Percentiles rank a stretch among this genome's conserved stretches.
phyloP scores from a whole-genome alignment of 2,329 filamentous ascomycete genomes.

The Monosporascus sp. region DNA sequence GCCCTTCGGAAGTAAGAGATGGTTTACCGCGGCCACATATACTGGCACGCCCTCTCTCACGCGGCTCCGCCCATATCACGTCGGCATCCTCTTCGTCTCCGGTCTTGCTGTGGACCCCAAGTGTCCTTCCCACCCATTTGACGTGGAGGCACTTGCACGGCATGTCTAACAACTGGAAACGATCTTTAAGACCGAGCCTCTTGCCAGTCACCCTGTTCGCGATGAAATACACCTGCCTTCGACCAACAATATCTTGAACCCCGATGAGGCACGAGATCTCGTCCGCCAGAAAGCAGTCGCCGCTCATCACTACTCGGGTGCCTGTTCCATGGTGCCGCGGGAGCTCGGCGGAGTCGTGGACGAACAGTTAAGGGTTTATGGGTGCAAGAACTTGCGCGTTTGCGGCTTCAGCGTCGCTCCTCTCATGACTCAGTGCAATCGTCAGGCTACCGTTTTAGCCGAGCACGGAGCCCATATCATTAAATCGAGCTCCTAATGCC shows the following conservation, averaged over 20 bases:
- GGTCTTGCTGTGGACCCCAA: background rate
- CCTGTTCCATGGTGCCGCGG: slow-evolving; percentile 9
- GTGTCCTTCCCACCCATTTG: slow-evolving; percentile 1
- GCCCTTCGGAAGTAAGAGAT: too few relatives aligned
- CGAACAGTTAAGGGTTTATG: slow-evolving; percentile 5
- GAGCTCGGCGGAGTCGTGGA: slow-evolving; percentile 12
- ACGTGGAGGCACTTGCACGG: slow-evolving; percentile 4
- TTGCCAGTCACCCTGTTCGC: background rate
- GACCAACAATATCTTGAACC: background rate
- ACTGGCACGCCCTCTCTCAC: slow-evolving; percentile 6
- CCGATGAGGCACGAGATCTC: background rate
- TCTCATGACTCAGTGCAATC: slow-evolving; percentile 2
- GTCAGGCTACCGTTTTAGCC: slow-evolving; percentile 13
- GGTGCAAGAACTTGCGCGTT: slow-evolving; percentile 7
- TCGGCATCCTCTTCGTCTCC: background rate
- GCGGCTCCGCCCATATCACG: slow-evolving; percentile 4
- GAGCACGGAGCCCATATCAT: slow-evolving; percentile 10
- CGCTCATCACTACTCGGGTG: slow-evolving; percentile 6
- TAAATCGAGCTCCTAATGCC: slow-evolving; percentile 1
- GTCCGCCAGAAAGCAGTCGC: background rate
- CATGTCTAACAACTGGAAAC: slow-evolving; percentile 1
- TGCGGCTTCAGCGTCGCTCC: slow-evolving; percentile 12
- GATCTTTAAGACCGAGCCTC: background rate
- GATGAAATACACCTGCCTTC: too few relatives aligned
- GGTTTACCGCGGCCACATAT: background rate